Evolutionary conservation across 768 basidiomycete species (phyloP).

Genomic region (Tylopilus vinaceipallidus): DNA sequence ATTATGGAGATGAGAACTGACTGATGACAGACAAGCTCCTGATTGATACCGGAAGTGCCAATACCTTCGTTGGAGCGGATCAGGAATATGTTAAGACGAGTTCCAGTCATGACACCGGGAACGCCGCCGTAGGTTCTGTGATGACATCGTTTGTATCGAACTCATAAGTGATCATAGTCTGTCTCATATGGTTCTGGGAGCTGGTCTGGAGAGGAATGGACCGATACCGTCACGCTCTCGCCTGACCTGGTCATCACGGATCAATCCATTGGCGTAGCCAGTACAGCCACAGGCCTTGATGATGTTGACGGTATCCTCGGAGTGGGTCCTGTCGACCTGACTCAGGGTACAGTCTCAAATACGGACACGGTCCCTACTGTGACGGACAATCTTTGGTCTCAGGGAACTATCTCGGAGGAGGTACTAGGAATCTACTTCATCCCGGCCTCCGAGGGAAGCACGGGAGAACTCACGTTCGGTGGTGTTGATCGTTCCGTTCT

Average conservation of each 20-base stretch:
- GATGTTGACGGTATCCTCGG: slow-evolving; percentile 40
- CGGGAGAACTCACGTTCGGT: slow-evolving; percentile 29
- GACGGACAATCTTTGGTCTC: slow-evolving; percentile 30
- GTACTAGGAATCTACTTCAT: slow-evolving; percentile 34
- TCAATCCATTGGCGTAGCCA: slow-evolving; percentile 40
- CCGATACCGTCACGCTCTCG: slow-evolving; percentile 9
- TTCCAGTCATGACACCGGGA: slow-evolving; percentile 19
- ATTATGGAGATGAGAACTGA: neutral
- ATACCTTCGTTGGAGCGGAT: slow-evolving; percentile 28
- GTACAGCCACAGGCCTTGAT: slow-evolving; percentile 19
- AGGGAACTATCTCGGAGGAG: slow-evolving; percentile 25
- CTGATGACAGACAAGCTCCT: slow-evolving; percentile 23
- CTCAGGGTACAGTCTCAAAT: slow-evolving; percentile 19
- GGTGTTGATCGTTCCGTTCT: slow-evolving; percentile 10
- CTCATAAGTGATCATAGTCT: neutral
- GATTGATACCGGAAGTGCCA: slow-evolving; percentile 33
- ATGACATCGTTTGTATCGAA: neutral
- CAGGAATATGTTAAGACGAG: slow-evolving; percentile 9
- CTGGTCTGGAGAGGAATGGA: slow-evolving; percentile 13
- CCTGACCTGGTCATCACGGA: neutral
- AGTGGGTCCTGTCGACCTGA: slow-evolving; percentile 35
- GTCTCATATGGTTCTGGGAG: slow-evolving; percentile 2
- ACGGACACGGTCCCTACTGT: slow-evolving; percentile 30
- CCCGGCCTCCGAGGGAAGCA: slow-evolving; percentile 15
- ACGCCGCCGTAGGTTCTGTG: slow-evolving; percentile 14